Base-by-base conservation (phyloP, 1,284 basidiomycete genomes). In the Hemileccinum hortonii region DNA sequence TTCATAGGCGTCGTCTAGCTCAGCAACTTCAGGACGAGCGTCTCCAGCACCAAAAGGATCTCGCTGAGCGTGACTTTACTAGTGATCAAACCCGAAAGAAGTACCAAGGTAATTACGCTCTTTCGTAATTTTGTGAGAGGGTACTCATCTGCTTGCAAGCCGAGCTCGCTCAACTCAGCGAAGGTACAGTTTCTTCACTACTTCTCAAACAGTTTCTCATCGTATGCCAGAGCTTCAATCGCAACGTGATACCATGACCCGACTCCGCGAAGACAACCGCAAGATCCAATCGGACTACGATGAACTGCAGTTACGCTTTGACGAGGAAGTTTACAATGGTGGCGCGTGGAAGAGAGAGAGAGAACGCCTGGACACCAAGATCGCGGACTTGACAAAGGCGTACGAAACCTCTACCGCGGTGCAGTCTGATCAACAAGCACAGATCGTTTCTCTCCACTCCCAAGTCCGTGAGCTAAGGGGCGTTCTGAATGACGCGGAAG, bases 291-390 rank as follows among this genome's bases (percentile, higher is more conserved):
- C 86, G 0, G 85, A 92, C 58, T 82, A 86, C 49, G 89, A 92
- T 54, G 84, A 90, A 50, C 77, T 93, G 3, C 86, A 90, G 58
- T 70, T 87, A 38, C 80, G 82, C 36, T 85, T 84, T 59, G 87
- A 92, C 55, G 86, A 91, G 58, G 89, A 92, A 61, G 77, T 86
- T 1, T 89, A 88, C 67, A 87, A 80, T 53, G 84, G 84, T 42
- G 81, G 84, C 11, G 82, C 86, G 4, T 93, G 90, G 90, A 89
- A 88, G 74, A 88, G 90, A 59, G 90, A 93, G 70, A 90, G 85
- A 66, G 90, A 92, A 55, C 84, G 89, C 11, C 73, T 93, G 66
- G 90, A 94, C 56, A 86, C 82, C 40, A 92, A 92, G 76, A 89
- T 92, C 47, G 68, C 68, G 10, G 89, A 92, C 64, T 66, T 92